Conservation (phyloP, 768 basidiomycete species). For the Lyophyllum decastes region DNA sequence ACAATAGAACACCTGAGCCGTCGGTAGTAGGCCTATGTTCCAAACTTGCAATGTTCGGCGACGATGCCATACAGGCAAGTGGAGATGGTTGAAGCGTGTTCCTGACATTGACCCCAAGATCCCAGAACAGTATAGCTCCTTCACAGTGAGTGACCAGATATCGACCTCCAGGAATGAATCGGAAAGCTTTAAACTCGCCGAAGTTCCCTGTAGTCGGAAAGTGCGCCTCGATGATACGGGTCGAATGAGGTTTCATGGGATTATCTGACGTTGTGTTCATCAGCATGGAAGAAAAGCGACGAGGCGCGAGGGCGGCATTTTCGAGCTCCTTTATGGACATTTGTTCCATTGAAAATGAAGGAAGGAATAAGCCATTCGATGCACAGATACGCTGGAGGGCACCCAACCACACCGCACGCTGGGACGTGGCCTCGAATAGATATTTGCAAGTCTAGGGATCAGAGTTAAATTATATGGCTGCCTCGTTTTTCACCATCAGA, state of each 20-base stretch:
- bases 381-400: constrained; percentile 17
- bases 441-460: constrained; percentile 10
- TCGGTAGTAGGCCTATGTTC: background rate
- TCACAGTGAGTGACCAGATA: constrained; percentile 5
- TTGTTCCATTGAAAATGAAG: constrained; percentile 18
- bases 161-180: constrained; percentile 17
- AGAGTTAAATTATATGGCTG: too few species aligned
- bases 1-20: background rate
- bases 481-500: too few species aligned
- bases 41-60: background rate
- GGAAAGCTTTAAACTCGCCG: background rate
- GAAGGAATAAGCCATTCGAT: constrained; percentile 12
- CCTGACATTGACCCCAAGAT: background rate
- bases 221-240: background rate
- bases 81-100: background rate
- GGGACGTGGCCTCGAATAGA: constrained; percentile 5
- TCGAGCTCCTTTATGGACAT: constrained; percentile 17
- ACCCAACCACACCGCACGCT: constrained; percentile 20
- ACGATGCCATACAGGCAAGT: background rate
- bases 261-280: background rate
- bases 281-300: constrained; percentile 8
- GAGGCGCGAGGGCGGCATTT: constrained; percentile 12
- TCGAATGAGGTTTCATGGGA: background rate
- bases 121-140: background rate
- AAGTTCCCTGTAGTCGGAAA: background rate